Percentiles rank a stretch among this genome's conserved stretches.
Evolutionary conservation across 768 basidiomycete genomes (phyloP).

Genomic region (Candolleomyces efflorescens): DNA sequence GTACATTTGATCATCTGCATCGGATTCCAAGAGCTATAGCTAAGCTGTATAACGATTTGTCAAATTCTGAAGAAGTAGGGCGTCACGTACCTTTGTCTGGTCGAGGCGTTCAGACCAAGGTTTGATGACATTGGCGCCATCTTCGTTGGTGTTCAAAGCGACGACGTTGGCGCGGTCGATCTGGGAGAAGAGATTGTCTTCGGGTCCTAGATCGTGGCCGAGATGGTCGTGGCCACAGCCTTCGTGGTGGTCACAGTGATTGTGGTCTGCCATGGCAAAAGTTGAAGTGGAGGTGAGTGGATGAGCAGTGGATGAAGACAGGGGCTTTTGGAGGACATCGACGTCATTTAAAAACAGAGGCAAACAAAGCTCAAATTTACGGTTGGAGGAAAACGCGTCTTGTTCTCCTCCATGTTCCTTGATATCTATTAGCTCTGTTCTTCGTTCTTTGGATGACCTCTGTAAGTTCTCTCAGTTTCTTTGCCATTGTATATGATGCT

Average conservation of each 20-base stretch:
- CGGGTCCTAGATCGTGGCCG: slow-evolving; percentile 41
- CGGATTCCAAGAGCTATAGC: slow-evolving; percentile 75
- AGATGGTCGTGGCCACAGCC: slow-evolving; percentile 59
- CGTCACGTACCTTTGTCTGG: slow-evolving; percentile 55
- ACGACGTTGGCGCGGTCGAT: slow-evolving; percentile 81
- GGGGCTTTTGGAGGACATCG: neutral
- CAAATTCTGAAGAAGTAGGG: no score
- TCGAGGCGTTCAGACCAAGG: slow-evolving; percentile 79
- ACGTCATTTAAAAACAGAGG: neutral
- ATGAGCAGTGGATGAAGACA: neutral
- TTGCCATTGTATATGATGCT: slow-evolving; percentile 41
- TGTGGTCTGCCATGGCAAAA: slow-evolving; percentile 36
- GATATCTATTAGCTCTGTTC: neutral
- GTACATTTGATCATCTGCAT: slow-evolving; percentile 88
- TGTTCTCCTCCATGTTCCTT: neutral
- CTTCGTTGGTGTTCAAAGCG: slow-evolving; percentile 62
- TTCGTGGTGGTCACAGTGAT: slow-evolving; percentile 44
- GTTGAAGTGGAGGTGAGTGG: neutral
- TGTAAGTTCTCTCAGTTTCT: slow-evolving; percentile 13
- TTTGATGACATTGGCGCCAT: slow-evolving; percentile 66
- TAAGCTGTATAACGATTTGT: slow-evolving; percentile 2
- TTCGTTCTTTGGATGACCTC: neutral
- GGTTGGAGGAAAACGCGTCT: neutral
- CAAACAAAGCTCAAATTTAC: neutral
- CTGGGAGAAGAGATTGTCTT: slow-evolving; percentile 67